A percentile compares a stretch with the other conserved stretches of the same genome.
Evolutionary conservation across 768 basidiomycete genomes (phyloP).

Genomic region (Erythrobasidium yunnanense): DNA sequence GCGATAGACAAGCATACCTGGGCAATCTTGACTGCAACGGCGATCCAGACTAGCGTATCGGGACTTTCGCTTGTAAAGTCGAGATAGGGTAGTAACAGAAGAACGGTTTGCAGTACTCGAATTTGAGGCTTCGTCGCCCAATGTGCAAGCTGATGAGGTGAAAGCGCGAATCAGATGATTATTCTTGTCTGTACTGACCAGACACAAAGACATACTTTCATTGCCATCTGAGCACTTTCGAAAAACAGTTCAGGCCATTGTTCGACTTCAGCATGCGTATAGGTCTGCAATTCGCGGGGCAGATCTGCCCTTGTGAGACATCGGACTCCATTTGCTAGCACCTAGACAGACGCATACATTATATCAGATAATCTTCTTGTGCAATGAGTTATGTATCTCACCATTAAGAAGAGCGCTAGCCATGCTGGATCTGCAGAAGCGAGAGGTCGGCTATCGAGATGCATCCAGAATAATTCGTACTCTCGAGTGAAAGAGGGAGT

Average conservation of each 20-base stretch:
- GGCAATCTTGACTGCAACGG: neutral
- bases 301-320: neutral
- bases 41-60: neutral
- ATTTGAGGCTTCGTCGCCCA: neutral
- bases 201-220: too few relatives aligned
- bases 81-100: neutral
- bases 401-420: neutral
- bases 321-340: neutral
- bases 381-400: neutral
- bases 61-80: conserved; percentile 2
- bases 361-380: neutral
- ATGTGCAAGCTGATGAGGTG: neutral
- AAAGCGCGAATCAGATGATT: neutral
- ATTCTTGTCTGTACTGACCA: too few relatives aligned
- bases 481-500: neutral
- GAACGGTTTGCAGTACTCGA: neutral
- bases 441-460: neutral
- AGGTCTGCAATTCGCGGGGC: neutral
- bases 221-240: neutral
- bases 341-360: neutral
- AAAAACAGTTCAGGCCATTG: conserved; percentile 1
- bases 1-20: neutral
- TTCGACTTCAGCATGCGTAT: neutral
- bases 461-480: neutral
- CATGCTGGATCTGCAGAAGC: neutral